Evolutionary conservation across 2,329 filamentous ascomycete species (phyloP), one percentile per base, ranked within the genome.

Genomic region (Colletotrichum orbiculare): DNA sequence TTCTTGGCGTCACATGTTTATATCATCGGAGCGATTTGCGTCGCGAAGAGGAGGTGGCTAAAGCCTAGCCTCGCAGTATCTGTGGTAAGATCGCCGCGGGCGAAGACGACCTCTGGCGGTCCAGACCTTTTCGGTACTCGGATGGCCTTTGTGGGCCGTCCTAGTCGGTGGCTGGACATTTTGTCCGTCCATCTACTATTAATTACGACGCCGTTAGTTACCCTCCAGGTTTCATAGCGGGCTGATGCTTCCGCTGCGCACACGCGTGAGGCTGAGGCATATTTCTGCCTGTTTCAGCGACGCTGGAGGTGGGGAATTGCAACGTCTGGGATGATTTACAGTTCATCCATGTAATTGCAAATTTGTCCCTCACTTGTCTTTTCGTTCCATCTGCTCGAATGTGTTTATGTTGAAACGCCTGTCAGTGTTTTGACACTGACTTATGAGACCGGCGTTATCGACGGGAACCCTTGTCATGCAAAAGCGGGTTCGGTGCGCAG

Each of bases 81-180:
- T 45, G 17, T 42, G 50, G 50, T 39, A 57, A 55, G 57, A 64
- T 64, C 61, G 45, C 17, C 56, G 17, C 33, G 55, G 34, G 41
- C 42, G 13, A 34, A 46, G 25, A 50, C 45, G 39, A 54, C n/a
- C 45, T 61, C 39, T 25, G 43, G 42, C 38, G 57, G 61, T 64
- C 61, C 39, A 55, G 61, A 37, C 61, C 57, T 47, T 54, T 17
- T 38, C 13, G 2, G 33, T 17, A 25, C 25, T 25, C 25, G 25
- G 25, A 25, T 17, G 43, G 9, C 25, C 43, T 43, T 6, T 43
- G 12, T 4, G 12, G 15, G 42, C 42, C 42, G 13, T 15, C 8
- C 42, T n/a, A 46, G 11, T 11, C 15, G 33, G 34, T 55, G 42
- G 42, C 11, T 55, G 53, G 53, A 25, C 33, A 12, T 13, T 11